A percentile compares a stretch with the other conserved stretches of the same genome.
phyloP scores from a whole-genome alignment of 2,329 filamentous ascomycete species.

The Fusarium sublunatum region DNA sequence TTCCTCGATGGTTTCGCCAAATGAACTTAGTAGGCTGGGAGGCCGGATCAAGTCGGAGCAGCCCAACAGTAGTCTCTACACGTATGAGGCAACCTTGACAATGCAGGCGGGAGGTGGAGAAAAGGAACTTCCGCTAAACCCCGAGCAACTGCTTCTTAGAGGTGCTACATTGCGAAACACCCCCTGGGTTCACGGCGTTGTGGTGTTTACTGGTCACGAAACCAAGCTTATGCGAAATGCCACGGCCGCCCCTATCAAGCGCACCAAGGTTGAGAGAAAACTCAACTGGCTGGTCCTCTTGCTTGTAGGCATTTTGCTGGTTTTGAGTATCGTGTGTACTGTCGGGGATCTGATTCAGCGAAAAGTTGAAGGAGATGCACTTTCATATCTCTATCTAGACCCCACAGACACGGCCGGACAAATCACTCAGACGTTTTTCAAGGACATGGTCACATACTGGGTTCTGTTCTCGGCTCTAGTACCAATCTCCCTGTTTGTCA shows the following conservation, averaged over 20 bases:
- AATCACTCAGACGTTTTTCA: constrained; percentile 84
- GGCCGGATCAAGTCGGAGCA: constrained; percentile 94
- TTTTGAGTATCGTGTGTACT: constrained; percentile 88
- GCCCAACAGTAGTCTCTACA: constrained; percentile 97
- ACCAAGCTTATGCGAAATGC: constrained; percentile 99
- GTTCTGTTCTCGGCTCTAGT: constrained; percentile 96
- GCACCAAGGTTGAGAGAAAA: constrained; percentile 93
- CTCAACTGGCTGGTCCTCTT: constrained; percentile 94
- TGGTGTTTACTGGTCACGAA: constrained; percentile 94
- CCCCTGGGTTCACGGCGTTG: constrained; percentile 94
- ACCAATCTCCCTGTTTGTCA: constrained; percentile 97
- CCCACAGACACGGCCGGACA: constrained; percentile 64
- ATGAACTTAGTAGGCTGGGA: constrained; percentile 84
- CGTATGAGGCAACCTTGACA: constrained; percentile 95
- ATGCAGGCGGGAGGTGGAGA: constrained; percentile 91
- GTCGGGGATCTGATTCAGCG: constrained; percentile 89
- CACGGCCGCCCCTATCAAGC: constrained; percentile 96
- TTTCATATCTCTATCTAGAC: constrained; percentile 79
- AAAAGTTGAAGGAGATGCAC: constrained; percentile 67
- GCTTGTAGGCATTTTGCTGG: constrained; percentile 84
- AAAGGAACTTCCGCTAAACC: constrained; percentile 88
- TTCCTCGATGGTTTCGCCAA: constrained; percentile 83
- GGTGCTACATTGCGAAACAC: constrained; percentile 96
- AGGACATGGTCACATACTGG: constrained; percentile 98
- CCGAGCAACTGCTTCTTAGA: constrained; percentile 91